Evolutionary conservation across 371 early-diverging fungal genomes (phyloP), one percentile per base, ranked within the genome.

Genomic region (Circinella umbellata): DNA sequence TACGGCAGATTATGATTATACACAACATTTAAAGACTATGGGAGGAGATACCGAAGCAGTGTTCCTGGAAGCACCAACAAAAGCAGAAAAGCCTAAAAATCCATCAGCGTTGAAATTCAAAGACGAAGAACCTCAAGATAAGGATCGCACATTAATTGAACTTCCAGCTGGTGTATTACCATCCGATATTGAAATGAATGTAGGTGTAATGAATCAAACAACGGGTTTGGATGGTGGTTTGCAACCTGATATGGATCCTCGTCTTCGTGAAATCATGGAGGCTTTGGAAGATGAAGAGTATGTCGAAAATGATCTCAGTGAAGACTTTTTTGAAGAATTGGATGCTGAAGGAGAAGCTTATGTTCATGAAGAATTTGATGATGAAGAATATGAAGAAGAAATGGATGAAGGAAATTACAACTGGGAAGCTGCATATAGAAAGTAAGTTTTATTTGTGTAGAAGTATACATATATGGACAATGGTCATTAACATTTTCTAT

Each of bases 271-370:
- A 81, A 91, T 90, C 0, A 72, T 98, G 61, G 94, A 95, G 71
- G 98, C 97, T 4, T 80, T 98, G 69, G 95, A 95, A 27, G 96
- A 97, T 73, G 96, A 96, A 11, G 95, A 88, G 20, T 93, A 88
- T 68, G 87, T 92, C 20, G 93, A 93, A 36, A 88, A 91, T 15
- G 92, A 88, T 5, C 64, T 91, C 14, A 93, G 90, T 47, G 95
- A 94, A 63, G 83, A 82, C 27, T 96, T 95, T 72, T 90, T 96
- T 74, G 93, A 86, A 6, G 69, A 79, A 34, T 73, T 94, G 57
- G 68, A 90, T 78, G 76, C 83, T 57, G 82, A 82, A 17, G 84
- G 80, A 6, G 86, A 85, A 13, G 47, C 68, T 7, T 83, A 80
- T 61, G 82, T 74, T 15, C 81, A 77, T 48, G 76, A 74, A 36